A percentile compares a stretch with the other conserved stretches of the same genome.
Conservation (phyloP, 768 basidiomycete species). For the Panaeolus cyanescens region DNA sequence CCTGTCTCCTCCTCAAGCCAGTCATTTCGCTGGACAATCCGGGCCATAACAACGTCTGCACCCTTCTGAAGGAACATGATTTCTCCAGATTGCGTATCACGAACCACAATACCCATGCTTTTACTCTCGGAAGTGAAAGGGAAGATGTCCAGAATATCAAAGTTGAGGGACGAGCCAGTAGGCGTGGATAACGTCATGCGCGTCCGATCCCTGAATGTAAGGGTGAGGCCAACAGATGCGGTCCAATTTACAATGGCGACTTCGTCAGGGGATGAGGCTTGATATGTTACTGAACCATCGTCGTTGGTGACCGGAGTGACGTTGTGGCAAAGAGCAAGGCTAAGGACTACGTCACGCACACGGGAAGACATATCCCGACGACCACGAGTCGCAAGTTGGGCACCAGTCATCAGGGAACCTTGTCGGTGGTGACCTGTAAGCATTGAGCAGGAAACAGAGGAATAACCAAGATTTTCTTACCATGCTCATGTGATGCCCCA, state of each 20-base stretch:
- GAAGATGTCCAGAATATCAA: slow-evolving; percentile 92
- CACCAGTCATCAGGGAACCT: slow-evolving; percentile 70
- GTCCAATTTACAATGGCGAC: slow-evolving; percentile 99
- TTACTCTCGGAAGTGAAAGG: slow-evolving; percentile 99
- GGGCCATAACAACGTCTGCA: slow-evolving; percentile 97
- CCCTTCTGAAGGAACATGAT: slow-evolving; percentile 95
- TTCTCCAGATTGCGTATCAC: slow-evolving; percentile 73
- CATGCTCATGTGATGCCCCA: slow-evolving; percentile 59
- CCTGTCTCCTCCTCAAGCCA: slow-evolving; percentile 99
- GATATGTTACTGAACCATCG: slow-evolving; percentile 93
- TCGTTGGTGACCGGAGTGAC: slow-evolving; percentile 96
- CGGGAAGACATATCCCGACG: slow-evolving; percentile 94
- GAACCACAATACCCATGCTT: slow-evolving; percentile 97
- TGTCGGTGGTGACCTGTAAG: slow-evolving; percentile 43
- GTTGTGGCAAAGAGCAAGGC: slow-evolving; percentile 95
- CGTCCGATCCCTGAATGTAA: slow-evolving; percentile 87
- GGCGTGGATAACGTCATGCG: slow-evolving; percentile 80
- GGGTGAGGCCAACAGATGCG: slow-evolving; percentile 88
- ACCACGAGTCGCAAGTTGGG: slow-evolving; percentile 83
- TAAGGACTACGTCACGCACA: slow-evolving; percentile 89
- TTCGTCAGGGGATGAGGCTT: slow-evolving; percentile 98
- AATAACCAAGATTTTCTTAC: slow-evolving; percentile 32
- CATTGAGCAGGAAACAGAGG: neutral
- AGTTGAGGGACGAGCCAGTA: slow-evolving; percentile 60
- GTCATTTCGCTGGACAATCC: slow-evolving; percentile 94